phyloP scores from a whole-genome alignment of 306 rosid genomes.

The Potentilla sterilis region DNA sequence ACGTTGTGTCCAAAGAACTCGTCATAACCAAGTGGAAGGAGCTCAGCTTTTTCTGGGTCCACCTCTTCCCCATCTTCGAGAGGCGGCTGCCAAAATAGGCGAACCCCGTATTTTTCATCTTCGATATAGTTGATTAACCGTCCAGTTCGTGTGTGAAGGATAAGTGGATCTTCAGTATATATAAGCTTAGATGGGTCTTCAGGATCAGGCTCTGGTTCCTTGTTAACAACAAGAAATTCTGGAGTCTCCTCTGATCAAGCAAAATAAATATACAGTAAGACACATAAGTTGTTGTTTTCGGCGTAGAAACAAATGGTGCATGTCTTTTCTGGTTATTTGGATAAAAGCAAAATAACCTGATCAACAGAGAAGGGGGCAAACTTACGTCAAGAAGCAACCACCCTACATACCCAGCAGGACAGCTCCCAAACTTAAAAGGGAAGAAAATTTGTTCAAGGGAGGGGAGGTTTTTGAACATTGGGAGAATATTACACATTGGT shows the following conservation, averaged over 20 bases:
- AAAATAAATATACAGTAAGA: conserved; percentile 22
- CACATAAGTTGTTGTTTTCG: background rate
- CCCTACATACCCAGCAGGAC: background rate
- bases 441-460: background rate
- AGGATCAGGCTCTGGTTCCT: conserved; percentile 88
- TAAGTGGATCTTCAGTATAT: conserved; percentile 69
- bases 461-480: background rate
- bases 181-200: conserved; percentile 77
- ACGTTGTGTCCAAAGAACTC: conserved; percentile 60
- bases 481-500: background rate
- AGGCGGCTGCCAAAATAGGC: conserved; percentile 89
- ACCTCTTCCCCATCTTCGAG: conserved; percentile 56
- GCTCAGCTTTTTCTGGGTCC: conserved; percentile 62
- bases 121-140: conserved; percentile 64
- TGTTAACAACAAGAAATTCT: conserved; percentile 75
- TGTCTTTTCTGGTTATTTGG: background rate
- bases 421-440: background rate
- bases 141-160: conserved; percentile 87
- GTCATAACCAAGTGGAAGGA: conserved; percentile 81
- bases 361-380: background rate
- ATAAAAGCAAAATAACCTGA: conserved; percentile 1
- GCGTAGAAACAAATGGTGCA: conserved; percentile 12
- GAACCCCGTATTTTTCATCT: conserved; percentile 77
- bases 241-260: conserved; percentile 65
- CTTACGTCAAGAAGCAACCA: background rate